Evolutionary conservation across 768 basidiomycete genomes (phyloP), one percentile per base, ranked within the genome.

Genomic region (Pleurotus djamor): DNA sequence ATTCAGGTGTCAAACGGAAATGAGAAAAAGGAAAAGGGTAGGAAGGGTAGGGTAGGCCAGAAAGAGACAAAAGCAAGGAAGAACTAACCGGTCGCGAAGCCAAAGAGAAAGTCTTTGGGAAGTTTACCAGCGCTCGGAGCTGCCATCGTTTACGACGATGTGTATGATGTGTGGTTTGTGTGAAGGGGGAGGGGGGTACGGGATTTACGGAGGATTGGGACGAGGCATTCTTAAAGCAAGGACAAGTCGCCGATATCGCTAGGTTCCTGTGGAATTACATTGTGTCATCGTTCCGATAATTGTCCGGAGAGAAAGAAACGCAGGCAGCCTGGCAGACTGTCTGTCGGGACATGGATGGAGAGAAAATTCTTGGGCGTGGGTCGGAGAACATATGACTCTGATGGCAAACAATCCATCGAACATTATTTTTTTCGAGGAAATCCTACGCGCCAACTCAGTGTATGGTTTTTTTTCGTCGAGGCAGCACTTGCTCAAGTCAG

Each of bases 51-150:
- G 57, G 41, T 14, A 54, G 36, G 36, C 45, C 48, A 32, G 16
- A 28, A 12, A 51, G 49, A 52, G 38, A 21, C 34, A n/a, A 17
- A 17, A 14, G 49, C 59, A n/a, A 14, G n/a, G 47, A 57, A 43
- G 28, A 16, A 66, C 83, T 63, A 61, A 84, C 87, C 85, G 13
- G 88, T 89, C 2, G 87, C 86, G 65, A 88, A 88, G 48, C 86
- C 86, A 83, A 86, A 89, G 55, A 88, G 74, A 68, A 89, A 87
- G 66, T 84, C 81, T 57, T 76, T 76, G 33, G 84, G 80, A 35
- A 88, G 72, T 69, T 81, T 81, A 59, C 66, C 61, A 37, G 66
- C 63, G 37, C 10, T 9, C 10, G 69, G 65, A 61, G 69, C 70
- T 48, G 69, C 67, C 75, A 75, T 75, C 67, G 65, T 41, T 58